Percentiles rank a stretch among this genome's conserved stretches.
These are phyloP conservation scores for Cyberlindnera mycetangii DNA, from an alignment of 805 yeast genomes.

Conservation along the genomic window DNA sequence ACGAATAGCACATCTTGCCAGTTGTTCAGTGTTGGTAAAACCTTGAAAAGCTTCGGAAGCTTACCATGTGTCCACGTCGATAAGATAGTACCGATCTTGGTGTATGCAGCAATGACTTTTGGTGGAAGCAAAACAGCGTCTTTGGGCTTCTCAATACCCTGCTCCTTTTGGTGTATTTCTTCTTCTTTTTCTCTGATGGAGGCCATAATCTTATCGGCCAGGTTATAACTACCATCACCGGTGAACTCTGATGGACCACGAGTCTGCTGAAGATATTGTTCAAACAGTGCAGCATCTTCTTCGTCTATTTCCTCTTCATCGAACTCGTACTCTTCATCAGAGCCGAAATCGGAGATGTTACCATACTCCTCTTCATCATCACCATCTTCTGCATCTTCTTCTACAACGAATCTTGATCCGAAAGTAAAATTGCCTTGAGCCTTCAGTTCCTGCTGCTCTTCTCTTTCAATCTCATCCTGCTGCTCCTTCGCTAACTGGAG, in stretches of 20 bases:
- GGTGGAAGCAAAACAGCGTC: slow-evolving; percentile 91
- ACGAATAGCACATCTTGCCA: slow-evolving; percentile 96
- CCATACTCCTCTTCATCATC: slow-evolving; percentile 37
- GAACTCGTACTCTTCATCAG: slow-evolving; percentile 50
- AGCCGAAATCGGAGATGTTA: slow-evolving; percentile 47
- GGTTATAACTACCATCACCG: slow-evolving; percentile 48
- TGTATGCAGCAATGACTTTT: slow-evolving; percentile 92
- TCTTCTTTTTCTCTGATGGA: slow-evolving; percentile 75
- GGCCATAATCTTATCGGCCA: slow-evolving; percentile 94
- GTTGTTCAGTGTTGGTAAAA: slow-evolving; percentile 85
- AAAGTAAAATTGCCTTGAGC: slow-evolving; percentile 28
- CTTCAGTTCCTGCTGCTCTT: slow-evolving; percentile 40
- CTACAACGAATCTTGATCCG: slow-evolving; percentile 43
- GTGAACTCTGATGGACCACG: slow-evolving; percentile 33
- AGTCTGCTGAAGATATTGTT: slow-evolving; percentile 58
- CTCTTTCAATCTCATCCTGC: slow-evolving; percentile 83
- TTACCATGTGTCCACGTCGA: slow-evolving; percentile 93
- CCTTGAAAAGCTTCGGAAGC: slow-evolving; percentile 93
- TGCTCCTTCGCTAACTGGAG: slow-evolving; percentile 88
- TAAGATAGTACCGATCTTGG: slow-evolving; percentile 83
- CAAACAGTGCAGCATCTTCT: slow-evolving; percentile 81
- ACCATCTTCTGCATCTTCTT: slow-evolving; percentile 41
- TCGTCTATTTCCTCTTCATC: slow-evolving; percentile 68
- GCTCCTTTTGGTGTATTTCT: slow-evolving; percentile 29
- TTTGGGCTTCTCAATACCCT: slow-evolving; percentile 38